Conservation (phyloP, 2,329 filamentous ascomycete genomes). For the Monilinia polystroma region DNA sequence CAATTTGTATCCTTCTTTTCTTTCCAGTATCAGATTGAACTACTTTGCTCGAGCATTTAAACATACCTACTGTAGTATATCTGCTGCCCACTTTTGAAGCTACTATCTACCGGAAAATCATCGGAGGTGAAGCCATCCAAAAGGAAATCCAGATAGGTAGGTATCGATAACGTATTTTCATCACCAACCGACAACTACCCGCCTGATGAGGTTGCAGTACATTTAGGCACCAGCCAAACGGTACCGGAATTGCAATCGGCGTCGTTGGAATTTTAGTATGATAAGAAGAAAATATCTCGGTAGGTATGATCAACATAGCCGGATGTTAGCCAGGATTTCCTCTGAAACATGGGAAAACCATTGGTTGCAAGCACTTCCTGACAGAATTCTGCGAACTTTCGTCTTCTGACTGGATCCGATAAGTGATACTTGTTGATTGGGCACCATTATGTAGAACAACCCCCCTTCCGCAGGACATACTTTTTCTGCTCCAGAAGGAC, state of each 20-base stretch:
- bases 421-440: not conserved
- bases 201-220: conserved; percentile 5
- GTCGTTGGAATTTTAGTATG: not conserved
- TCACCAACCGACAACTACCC: not conserved
- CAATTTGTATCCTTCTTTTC: not conserved
- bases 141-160: too few species aligned
- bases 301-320: not conserved
- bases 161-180: not conserved
- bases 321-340: too few species aligned
- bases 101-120: conserved; percentile 4
- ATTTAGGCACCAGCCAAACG: conserved; percentile 10
- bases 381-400: not conserved
- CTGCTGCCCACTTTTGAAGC: conserved; percentile 4
- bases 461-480: too few species aligned
- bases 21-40: not conserved
- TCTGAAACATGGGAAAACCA: not conserved
- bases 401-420: not conserved
- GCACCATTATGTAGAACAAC: not conserved
- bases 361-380: not conserved
- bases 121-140: not conserved
- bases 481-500: too few species aligned
- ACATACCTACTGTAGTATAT: not conserved
- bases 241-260: not conserved
- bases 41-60: conserved; percentile 2
- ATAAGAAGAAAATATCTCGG: not conserved